phyloP scores from a whole-genome alignment of 148 eudicot genomes.

The Fagopyrum esculentum region DNA sequence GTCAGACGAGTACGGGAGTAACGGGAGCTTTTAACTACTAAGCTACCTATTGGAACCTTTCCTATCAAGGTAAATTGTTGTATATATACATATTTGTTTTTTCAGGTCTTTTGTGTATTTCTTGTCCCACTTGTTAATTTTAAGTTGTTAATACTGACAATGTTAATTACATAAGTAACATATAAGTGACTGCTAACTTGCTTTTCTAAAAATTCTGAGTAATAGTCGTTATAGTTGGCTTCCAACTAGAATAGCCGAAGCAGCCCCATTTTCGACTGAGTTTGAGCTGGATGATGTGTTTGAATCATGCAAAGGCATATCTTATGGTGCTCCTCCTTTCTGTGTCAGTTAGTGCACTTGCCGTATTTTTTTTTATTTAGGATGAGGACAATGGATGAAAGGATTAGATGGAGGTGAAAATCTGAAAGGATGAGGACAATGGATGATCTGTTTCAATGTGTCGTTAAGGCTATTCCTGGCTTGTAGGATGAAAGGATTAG shows the following conservation, averaged over 20 bases:
- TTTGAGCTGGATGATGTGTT: background rate
- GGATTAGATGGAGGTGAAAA: too few relatives aligned
- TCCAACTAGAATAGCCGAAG: background rate
- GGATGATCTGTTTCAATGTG: too few relatives aligned
- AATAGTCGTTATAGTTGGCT: background rate
- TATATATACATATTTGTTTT: background rate
- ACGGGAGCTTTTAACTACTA: slow-evolving; percentile 54
- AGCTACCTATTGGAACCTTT: slow-evolving; percentile 59
- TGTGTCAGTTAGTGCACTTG: background rate
- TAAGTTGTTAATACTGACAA: background rate
- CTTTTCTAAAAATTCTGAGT: background rate
- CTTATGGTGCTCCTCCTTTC: background rate
- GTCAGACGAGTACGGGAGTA: slow-evolving; percentile 49
- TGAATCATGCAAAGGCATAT: background rate
- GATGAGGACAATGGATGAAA: background rate
- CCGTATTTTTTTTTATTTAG: background rate
- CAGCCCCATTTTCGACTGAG: background rate
- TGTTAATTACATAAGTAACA: background rate
- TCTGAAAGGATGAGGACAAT: too few relatives aligned
- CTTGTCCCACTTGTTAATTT: background rate
- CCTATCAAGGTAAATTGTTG: slow-evolving; percentile 53
- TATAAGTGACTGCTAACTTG: background rate
- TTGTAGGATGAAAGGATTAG: background rate
- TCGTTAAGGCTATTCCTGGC: too few relatives aligned
- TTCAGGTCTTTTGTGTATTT: background rate